Evolutionary conservation across 257 asterid genomes (phyloP), one percentile per base, ranked within the genome.

Genomic region (Forsythia suspensa): DNA sequence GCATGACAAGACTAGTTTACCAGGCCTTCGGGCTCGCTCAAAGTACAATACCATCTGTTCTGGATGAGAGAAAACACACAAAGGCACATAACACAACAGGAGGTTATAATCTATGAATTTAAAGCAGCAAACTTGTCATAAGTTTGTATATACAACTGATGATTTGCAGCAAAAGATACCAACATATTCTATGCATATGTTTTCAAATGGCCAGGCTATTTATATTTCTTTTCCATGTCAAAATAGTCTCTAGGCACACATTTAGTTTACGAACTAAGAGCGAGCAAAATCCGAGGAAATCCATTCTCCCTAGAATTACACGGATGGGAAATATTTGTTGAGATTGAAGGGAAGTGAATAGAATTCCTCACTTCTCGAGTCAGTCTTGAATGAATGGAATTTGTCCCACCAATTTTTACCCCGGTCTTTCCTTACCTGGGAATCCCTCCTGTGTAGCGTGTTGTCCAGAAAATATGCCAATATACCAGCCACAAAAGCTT

Each of bases 351-450:
- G 92, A 34, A 88, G 87, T 57, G 90, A 80, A 74, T 88, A 86
- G 88, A 86, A 88, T 65, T 88, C 92, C 76, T 84, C 92, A 20
- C 87, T 88, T 81, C 88, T 84, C 12, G 84, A 55, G 74, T 88
- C 92, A 0, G 87, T 84, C 74, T 86, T 86, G 83, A 78, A 88
- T n/a, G 91, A 83, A 78, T 57, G 40, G 83, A 84, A 86, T 77
- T 88, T 88, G 85, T 88, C 92, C 92, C 92, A 88, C 90, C 90
- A 88, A 24, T 88, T 88, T 78, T 86, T 88, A 72, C 90, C 90
- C 76, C 92, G 83, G 42, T 88, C 92, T 73, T 84, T 88, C 86
- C 90, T 84, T 41, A 74, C 69, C 72, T 65, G 76, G 34, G 74
- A 16, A 7, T 84, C 92, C 79, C 85, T 83, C 82, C 82, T 88